A percentile compares a stretch with the other conserved stretches of the same genome.
These are phyloP conservation scores for Gastrolobium bilobum DNA, from an alignment of 306 rosid genomes.

Conservation along the genomic window DNA sequence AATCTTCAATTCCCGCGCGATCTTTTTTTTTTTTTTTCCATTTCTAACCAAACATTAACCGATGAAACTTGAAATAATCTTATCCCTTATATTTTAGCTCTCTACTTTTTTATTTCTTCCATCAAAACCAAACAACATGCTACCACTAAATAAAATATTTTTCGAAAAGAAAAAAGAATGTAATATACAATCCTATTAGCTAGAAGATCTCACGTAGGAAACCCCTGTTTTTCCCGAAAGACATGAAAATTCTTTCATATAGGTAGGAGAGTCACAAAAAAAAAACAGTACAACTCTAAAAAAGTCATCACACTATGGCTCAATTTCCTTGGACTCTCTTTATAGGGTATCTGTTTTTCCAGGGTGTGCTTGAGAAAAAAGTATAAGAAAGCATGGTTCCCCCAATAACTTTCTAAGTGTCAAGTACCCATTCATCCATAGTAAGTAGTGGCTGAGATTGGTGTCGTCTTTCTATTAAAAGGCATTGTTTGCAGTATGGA, in stretches of 20 bases:
- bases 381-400: slow-evolving; percentile 48
- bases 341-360: slow-evolving; percentile 49
- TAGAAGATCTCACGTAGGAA: slow-evolving; percentile 26
- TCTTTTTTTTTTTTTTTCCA: neutral
- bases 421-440: slow-evolving; percentile 29
- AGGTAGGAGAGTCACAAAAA: slow-evolving; percentile 31
- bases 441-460: slow-evolving; percentile 58
- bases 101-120: neutral
- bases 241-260: slow-evolving; percentile 1
- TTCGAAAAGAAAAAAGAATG: neutral
- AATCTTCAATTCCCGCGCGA: too few species aligned
- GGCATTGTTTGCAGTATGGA: slow-evolving; percentile 40
- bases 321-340: slow-evolving; percentile 24
- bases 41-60: neutral
- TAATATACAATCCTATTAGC: neutral
- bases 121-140: neutral
- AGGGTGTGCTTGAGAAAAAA: slow-evolving; percentile 40
- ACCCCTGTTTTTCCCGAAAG: neutral
- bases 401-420: slow-evolving; percentile 53
- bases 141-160: slow-evolving; percentile 17
- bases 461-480: slow-evolving; percentile 57
- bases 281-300: neutral
- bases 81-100: neutral
- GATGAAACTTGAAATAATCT: neutral
- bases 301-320: slow-evolving; percentile 8